Evolutionary conservation across 1,139 yeast species (phyloP).

Genomic region (Debaryomycetaceae sp.): DNA sequence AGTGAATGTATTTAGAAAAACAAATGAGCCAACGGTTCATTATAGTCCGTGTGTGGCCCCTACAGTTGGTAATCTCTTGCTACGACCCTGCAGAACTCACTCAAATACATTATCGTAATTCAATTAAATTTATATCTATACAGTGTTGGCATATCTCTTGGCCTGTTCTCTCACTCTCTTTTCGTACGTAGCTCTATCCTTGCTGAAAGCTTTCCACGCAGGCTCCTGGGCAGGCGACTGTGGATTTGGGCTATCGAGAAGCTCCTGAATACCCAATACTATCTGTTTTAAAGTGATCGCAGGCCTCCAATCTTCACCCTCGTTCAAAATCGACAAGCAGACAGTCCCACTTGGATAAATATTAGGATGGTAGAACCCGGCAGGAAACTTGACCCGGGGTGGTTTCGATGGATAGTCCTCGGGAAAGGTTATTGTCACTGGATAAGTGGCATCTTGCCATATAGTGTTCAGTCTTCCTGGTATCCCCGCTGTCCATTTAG

Average conservation of each 20-base stretch:
- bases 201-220: slow-evolving; percentile 83
- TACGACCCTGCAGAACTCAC: not conserved
- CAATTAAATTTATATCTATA: not conserved
- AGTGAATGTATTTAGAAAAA: slow-evolving; percentile 11
- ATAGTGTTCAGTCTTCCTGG: slow-evolving; percentile 87
- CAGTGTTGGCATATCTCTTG: slow-evolving; percentile 48
- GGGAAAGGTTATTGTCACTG: slow-evolving; percentile 79
- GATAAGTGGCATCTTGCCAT: slow-evolving; percentile 88
- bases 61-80: too few relatives aligned
- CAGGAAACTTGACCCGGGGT: slow-evolving; percentile 86
- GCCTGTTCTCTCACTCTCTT: slow-evolving; percentile 82
- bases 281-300: slow-evolving; percentile 91
- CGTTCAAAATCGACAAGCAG: slow-evolving; percentile 88
- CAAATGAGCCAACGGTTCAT: too few relatives aligned
- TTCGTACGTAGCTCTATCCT: slow-evolving; percentile 65
- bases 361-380: slow-evolving; percentile 92
- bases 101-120: not conserved
- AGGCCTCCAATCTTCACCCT: slow-evolving; percentile 97
- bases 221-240: slow-evolving; percentile 97
- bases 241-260: slow-evolving; percentile 86
- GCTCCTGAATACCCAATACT: slow-evolving; percentile 87
- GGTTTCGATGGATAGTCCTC: slow-evolving; percentile 96
- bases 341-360: slow-evolving; percentile 96
- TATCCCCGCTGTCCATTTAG: slow-evolving; percentile 90
- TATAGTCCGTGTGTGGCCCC: too few relatives aligned